phyloP scores from a whole-genome alignment of 495 filamentous ascomycete genomes.

The Neurospora sp. region DNA sequence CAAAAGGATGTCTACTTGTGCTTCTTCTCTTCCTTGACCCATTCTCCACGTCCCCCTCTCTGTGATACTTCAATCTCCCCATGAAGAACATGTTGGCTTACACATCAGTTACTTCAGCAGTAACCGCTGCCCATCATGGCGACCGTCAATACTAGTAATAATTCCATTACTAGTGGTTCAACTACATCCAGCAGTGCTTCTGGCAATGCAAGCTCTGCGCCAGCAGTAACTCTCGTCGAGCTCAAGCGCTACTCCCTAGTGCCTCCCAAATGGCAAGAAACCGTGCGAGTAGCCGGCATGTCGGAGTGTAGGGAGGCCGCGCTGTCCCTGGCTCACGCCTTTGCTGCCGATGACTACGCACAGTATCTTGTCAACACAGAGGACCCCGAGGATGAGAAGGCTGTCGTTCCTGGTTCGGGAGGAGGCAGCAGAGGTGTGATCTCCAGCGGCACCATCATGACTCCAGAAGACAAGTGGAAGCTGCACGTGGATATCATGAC shows the following conservation, averaged over 20 bases:
- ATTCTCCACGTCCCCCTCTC: not conserved
- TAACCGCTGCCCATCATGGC: constrained; percentile 20
- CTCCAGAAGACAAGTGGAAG: constrained; percentile 54
- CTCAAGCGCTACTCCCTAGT: constrained; percentile 39
- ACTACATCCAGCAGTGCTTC: not conserved
- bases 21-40: not conserved
- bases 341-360: constrained; percentile 61
- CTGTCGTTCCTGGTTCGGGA: constrained; percentile 21
- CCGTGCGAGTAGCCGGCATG: constrained; percentile 48
- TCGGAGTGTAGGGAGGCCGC: constrained; percentile 58
- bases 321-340: constrained; percentile 60
- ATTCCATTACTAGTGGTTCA: constrained; percentile 4
- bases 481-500: constrained; percentile 65
- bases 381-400: constrained; percentile 39
- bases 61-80: not conserved
- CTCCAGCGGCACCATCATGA: not conserved
- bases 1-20: not conserved
- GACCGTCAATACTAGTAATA: constrained; percentile 23
- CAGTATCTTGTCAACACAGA: constrained; percentile 61
- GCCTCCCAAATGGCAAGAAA: constrained; percentile 34
- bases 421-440: not conserved
- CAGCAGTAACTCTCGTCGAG: constrained; percentile 23
- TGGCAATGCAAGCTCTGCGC: not conserved
- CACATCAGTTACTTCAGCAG: not conserved
- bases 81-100: not conserved